Conservation (phyloP, 257 asterid species). For the Nicotiana undulata region DNA sequence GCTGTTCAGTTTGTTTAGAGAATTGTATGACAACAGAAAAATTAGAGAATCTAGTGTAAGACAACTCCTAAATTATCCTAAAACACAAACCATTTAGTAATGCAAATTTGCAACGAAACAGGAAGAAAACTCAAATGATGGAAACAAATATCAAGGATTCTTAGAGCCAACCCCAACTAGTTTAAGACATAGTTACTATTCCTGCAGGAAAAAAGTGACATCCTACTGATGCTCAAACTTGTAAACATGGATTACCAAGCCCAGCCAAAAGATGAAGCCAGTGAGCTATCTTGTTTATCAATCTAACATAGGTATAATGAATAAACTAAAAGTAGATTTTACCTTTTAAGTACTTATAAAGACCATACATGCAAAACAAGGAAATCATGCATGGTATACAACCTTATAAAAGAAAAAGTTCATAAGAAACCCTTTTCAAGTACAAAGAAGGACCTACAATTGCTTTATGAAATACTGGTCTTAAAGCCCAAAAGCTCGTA, state of each 20-base stretch:
- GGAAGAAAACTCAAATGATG: not conserved
- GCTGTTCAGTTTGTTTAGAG: not conserved
- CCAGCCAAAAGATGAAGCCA: not conserved
- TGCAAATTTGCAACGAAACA: not conserved
- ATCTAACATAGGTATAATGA: not conserved
- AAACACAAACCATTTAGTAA: not conserved
- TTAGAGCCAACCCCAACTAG: not conserved
- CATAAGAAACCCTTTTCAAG: not conserved
- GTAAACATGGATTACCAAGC: not conserved
- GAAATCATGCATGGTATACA: not conserved
- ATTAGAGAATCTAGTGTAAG: not conserved
- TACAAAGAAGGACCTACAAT: not conserved
- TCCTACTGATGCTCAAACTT: not conserved
- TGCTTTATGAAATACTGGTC: not conserved
- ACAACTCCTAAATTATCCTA: not conserved
- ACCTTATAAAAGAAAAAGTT: not conserved
- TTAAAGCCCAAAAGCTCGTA: not conserved
- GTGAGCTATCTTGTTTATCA: not conserved
- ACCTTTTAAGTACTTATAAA: too few species aligned
- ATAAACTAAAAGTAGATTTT: not conserved
- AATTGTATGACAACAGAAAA: not conserved
- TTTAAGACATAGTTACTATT: not conserved
- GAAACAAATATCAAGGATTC: not conserved
- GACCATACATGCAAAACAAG: not conserved
- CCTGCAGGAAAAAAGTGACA: not conserved